phyloP scores from a whole-genome alignment of 306 rosid species.

The Cajanus cajan region DNA sequence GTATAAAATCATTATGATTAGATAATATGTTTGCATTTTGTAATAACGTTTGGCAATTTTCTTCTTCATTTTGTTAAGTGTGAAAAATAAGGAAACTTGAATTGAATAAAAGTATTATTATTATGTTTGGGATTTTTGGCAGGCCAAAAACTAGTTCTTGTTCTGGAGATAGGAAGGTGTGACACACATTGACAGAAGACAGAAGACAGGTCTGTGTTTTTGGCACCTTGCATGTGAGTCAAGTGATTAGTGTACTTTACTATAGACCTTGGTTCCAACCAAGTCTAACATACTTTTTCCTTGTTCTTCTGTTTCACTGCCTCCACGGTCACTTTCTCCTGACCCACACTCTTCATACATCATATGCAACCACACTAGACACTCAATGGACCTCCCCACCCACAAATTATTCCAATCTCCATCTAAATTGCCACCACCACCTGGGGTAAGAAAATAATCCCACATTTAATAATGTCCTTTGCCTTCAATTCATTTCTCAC shows the following conservation, averaged over 20 bases:
- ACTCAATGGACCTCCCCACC: constrained; percentile 56
- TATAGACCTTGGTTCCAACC: constrained; percentile 32
- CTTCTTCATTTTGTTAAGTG: no score
- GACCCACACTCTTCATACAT: constrained; percentile 27
- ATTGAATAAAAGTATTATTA: no score
- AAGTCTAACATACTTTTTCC: constrained; percentile 45
- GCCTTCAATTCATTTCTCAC: not conserved
- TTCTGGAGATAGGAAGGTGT: constrained; percentile 15
- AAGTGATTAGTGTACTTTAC: constrained; percentile 10
- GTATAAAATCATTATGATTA: no score
- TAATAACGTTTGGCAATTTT: no score
- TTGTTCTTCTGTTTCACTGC: constrained; percentile 44
- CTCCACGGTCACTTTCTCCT: constrained; percentile 46
- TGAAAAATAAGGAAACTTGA: no score
- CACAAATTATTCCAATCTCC: constrained; percentile 60
- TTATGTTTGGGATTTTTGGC: no score
- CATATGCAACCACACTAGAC: constrained; percentile 14
- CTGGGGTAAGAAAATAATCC: constrained; percentile 45
- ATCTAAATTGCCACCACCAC: constrained; percentile 44
- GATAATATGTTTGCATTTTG: no score
- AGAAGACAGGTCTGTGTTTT: constrained; percentile 13
- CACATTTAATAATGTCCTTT: not conserved
- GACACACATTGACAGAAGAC: constrained; percentile 14
- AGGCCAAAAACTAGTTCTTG: not conserved
- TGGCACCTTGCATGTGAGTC: constrained; percentile 38